phyloP scores from a whole-genome alignment of 805 yeast genomes.

The Blastobotrys chiropterorum region DNA sequence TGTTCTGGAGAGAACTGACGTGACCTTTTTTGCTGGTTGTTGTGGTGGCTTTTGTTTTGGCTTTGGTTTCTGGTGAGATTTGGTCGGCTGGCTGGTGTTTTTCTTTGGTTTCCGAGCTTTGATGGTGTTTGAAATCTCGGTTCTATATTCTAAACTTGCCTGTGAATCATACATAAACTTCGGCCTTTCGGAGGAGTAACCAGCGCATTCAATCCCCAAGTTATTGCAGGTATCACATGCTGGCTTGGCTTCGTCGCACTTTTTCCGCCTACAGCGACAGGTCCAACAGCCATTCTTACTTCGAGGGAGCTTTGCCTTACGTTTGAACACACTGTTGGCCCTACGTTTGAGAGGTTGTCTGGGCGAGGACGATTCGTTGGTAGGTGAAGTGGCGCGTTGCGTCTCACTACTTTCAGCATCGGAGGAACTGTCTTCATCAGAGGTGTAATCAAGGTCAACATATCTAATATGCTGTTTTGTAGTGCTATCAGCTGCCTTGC shows the following conservation, averaged over 20 bases:
- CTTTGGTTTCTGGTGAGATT: too few species aligned
- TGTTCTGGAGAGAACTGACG: too few species aligned
- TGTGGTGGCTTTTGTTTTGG: too few species aligned
- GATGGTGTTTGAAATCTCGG: slow-evolving; percentile 5
- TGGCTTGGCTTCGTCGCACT: slow-evolving; percentile 64
- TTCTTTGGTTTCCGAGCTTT: background rate
- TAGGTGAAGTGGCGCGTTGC: too few species aligned
- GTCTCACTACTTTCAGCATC: too few species aligned
- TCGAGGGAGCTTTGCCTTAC: slow-evolving; percentile 23
- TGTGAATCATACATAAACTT: slow-evolving; percentile 41
- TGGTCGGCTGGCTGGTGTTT: too few species aligned
- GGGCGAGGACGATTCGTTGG: background rate
- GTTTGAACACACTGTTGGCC: background rate
- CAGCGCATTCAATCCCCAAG: slow-evolving; percentile 53
- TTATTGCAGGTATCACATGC: slow-evolving; percentile 51
- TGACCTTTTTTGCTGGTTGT: too few species aligned
- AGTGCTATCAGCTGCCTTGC: too few species aligned
- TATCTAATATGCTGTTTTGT: background rate
- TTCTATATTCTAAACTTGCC: slow-evolving; percentile 9
- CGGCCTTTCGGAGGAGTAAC: slow-evolving; percentile 47
- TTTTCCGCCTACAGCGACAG: slow-evolving; percentile 64
- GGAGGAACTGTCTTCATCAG: background rate
- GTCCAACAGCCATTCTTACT: slow-evolving; percentile 73
- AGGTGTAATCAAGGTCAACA: background rate
- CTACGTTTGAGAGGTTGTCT: background rate